Percentiles rank a stretch among this genome's conserved stretches.
Conservation (phyloP, 2,329 filamentous ascomycete genomes). For the Onygena corvina region DNA sequence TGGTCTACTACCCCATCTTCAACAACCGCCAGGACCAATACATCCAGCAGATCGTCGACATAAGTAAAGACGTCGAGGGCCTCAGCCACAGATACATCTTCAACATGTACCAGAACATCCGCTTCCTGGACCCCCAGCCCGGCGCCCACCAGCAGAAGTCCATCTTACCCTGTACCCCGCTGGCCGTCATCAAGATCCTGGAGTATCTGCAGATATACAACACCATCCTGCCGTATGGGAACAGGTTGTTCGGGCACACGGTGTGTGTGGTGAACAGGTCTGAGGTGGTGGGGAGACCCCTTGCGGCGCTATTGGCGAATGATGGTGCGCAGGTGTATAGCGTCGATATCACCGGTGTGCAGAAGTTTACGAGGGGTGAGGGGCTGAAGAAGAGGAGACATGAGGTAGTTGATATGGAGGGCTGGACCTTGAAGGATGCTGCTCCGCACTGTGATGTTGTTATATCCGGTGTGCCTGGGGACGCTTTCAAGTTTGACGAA, state of each 20-base stretch:
- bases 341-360: constrained; percentile 81
- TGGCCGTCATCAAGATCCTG: constrained; percentile 93
- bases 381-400: constrained; percentile 78
- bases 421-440: constrained; percentile 67
- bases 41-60: constrained; percentile 82
- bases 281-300: constrained; percentile 85
- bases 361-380: constrained; percentile 80
- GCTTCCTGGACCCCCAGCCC: constrained; percentile 63
- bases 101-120: constrained; percentile 99
- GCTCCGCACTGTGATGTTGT: constrained; percentile 85
- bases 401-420: constrained; percentile 72
- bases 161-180: constrained; percentile 85
- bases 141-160: constrained; percentile 70
- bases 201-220: constrained; percentile 96
- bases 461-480: constrained; percentile 79
- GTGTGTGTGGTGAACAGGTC: constrained; percentile 94
- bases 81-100: constrained; percentile 87
- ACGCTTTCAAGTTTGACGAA: constrained; percentile 80
- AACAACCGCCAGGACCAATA: constrained; percentile 84
- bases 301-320: constrained; percentile 87
- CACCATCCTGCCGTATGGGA: constrained; percentile 80
- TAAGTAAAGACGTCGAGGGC: constrained; percentile 90
- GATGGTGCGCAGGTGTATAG: constrained; percentile 93
- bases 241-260: constrained; percentile 82
- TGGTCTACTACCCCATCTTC: constrained; percentile 98